Base-by-base conservation (phyloP, 371 early-diverging fungal genomes). In the Mortierella sp. region DNA sequence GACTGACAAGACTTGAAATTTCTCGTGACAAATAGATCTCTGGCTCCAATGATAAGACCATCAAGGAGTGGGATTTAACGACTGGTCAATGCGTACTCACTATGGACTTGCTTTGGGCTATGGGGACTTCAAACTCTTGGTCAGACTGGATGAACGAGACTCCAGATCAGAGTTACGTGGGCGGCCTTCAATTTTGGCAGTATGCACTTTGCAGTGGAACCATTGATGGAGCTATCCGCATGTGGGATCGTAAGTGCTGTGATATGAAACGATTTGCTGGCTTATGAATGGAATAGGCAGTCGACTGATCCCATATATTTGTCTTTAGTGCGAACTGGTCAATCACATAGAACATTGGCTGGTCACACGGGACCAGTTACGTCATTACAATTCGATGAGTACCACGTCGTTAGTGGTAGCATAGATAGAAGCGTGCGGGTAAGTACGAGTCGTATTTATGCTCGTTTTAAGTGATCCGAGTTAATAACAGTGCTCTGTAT, bases 21-120 rank as follows among this genome's bases (percentile, higher is more conserved):
- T 12, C 55, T 40, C 32, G 43, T 2, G 8, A 55, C 39, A 6
- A n/a, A 20, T 64, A 88, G 85, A 84, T 97, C 5, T 92, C 94
- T 32, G 97, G 97, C 18, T 90, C 94, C 9, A 91, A 93, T 45
- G 98, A 98, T 87, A 90, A 92, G 74, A 95, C 97, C 0, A 93
- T 97, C 77, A 90, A 92, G 52, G 92, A 95, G 62, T 98, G 97
- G 97, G 96, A 96, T 84, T 61, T 96, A 72, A 88, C 89, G 40
- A 96, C 91, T 45, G 95, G 94, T 51, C 85, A 87, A 68, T 88
- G 88, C 79, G 87, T 92, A 11, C 84, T 89, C 40, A 88, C 90
- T 0, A 81, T 95, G 73, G 93, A 93, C 75, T 83, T 93, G 0
- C 80, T 89, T 66, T 94, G 94, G 94, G 90, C 92, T 4, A 89